Base-by-base conservation (phyloP, 2,329 filamentous ascomycete species). In the Graphiopsis chlorocephala region DNA sequence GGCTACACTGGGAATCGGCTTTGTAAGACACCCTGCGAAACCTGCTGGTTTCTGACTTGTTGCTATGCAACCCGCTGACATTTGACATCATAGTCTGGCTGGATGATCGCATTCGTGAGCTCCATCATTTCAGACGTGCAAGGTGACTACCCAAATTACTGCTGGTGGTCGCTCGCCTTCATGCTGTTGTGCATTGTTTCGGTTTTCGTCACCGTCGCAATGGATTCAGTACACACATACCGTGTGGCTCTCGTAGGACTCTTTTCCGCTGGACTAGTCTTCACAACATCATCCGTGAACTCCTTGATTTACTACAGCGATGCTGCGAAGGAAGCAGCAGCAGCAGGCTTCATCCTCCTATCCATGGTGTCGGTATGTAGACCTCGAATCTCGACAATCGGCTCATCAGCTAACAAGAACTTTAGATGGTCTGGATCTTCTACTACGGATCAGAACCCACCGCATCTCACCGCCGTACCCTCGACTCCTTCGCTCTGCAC, bases 371-470 rank as follows among this genome's bases (percentile, higher is more conserved):
- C 90, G 71, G 93, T 97, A 86, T 74, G 91, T 83, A 11, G 29
- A 31, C 6, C 14, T 12, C 35, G 1, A 23, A 7, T 14, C 35
- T 23, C n/a, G 64, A 33, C 12, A 29, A 7, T 59, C 68, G 31
- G 23, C 1, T 15, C 47, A 53, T 47, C 45, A 45, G 38, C 74
- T 78, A 67, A 77, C 60, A 52, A 17, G 17, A 26, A 28, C 20
- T 53, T 47, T 72, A 97, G 93, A 91, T 97, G 72, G 87, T 98
- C 66, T 99, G 95, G 95, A 97, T 97, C 71, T 96, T 98, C 80
- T 98, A 98, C 83, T 99, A 97, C 74, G 95, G 95, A 73, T 97
- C 94, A 2, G 90, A 93, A 20, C 93, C 94, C 1, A 91, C 92
- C 48, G 91, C 93, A 17, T 86, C 89, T 63, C 91, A 93, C 68